phyloP scores from a whole-genome alignment of 129 eudicot species.

The Kitagawia praeruptora region DNA sequence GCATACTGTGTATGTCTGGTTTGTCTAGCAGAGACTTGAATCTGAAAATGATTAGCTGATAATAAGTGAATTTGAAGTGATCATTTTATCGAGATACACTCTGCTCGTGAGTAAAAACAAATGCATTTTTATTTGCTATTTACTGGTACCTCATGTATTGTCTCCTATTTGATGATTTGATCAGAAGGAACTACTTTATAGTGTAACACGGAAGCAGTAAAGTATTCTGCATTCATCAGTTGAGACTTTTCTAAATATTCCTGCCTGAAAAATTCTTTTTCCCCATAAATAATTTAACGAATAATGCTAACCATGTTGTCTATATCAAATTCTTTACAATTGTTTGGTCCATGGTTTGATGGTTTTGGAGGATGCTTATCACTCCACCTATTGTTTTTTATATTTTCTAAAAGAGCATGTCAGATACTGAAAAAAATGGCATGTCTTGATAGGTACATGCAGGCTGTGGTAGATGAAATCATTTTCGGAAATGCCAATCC shows the following conservation, averaged over 20 bases:
- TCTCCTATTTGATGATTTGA: not conserved
- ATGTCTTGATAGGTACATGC: slow-evolving; percentile 77
- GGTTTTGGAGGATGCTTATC: not conserved
- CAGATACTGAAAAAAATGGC: slow-evolving; percentile 1
- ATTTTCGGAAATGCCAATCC: slow-evolving; percentile 65
- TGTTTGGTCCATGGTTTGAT: not conserved
- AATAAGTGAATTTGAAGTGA: not conserved
- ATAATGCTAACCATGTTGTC: not conserved
- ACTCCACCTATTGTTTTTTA: not conserved
- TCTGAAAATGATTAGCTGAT: not conserved
- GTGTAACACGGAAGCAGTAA: not conserved
- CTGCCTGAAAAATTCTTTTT: too few species aligned
- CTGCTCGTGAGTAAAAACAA: not conserved
- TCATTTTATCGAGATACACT: not conserved
- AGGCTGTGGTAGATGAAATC: slow-evolving; percentile 90
- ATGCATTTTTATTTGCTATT: not conserved
- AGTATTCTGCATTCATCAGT: not conserved
- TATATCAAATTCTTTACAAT: not conserved
- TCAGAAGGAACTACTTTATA: not conserved
- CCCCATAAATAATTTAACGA: not conserved
- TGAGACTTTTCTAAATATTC: not conserved
- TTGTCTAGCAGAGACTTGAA: not conserved
- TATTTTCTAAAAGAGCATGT: not conserved
- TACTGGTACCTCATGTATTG: not conserved
- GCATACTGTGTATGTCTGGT: not conserved